Base-by-base conservation (phyloP, 495 filamentous ascomycete species). In the Xylaria nigripes region DNA sequence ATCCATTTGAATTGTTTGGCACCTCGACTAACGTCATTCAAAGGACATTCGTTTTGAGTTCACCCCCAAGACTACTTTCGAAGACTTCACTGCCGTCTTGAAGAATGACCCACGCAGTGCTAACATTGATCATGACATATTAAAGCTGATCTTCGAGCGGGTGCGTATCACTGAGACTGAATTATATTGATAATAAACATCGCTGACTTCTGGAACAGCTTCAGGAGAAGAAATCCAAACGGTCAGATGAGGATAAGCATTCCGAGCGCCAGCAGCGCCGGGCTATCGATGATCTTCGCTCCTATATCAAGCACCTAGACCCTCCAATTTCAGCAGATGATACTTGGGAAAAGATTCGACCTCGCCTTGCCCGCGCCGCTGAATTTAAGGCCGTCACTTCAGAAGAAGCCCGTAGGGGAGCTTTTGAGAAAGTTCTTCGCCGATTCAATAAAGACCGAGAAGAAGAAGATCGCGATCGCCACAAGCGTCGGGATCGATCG, bases 31-130 rank as follows among this genome's bases (percentile, higher is more conserved):
- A 64, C 34, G 49, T 27, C 45, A 48, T 41, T 21, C n/a, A 2
- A 55, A 95, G 88, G 90, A 95, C 69, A 86, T 88, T 75, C 88
- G 86, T 58, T 95, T 85, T 74, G 90, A 96, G 66, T 84, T 97
- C 60, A 89, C 83, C 53, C 73, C 85, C 48, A 87, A 86, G 61
- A 96, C 92, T 56, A 85, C 86, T 13, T 83, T 93, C 58, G 84
- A 95, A 59, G 90, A 95, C 59, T 97, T 96, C 72, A 76, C 81
- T 58, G 68, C 77, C 52, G 70, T 91, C 50, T 79, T 96, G 73
- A 80, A 81, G 59, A 80, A 80, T 73, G 91, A 97, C 78, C 82
- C 79, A 62, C 87, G 90, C 48, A 93, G 91, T 68, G 80, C 86
- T 68, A 81, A 86, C 68, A 83, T 95, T 72, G 84, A 90, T 61